These are phyloP conservation scores for Mucor irregularis DNA, from an alignment of 371 early-diverging fungal species.

Conservation along the genomic window DNA sequence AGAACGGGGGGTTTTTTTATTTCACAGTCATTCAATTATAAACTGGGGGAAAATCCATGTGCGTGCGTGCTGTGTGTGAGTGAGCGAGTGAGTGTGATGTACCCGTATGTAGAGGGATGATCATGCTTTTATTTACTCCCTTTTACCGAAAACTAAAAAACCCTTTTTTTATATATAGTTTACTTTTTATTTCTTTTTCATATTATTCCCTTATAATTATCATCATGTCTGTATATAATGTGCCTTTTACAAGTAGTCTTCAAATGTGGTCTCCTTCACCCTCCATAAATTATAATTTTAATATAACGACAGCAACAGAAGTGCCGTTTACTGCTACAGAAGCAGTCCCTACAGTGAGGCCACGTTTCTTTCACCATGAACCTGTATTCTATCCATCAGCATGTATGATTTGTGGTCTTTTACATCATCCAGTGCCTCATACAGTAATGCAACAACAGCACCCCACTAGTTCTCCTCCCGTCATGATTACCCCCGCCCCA, in stretches of 20 bases:
- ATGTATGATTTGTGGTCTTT: conserved; percentile 20
- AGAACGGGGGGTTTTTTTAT: conserved; percentile 2
- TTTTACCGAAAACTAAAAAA: too few species aligned
- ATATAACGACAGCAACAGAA: not conserved
- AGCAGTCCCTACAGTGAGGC: not conserved
- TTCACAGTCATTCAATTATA: too few species aligned
- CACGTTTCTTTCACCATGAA: conserved; percentile 10
- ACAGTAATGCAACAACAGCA: not conserved
- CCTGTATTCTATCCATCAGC: conserved; percentile 13
- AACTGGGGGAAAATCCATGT: too few species aligned
- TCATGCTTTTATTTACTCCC: too few species aligned
- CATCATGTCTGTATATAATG: conserved; percentile 1
- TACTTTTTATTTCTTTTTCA: not conserved
- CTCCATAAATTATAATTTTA: not conserved
- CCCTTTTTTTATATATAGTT: not conserved
- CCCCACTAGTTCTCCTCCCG: too few species aligned
- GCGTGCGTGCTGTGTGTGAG: too few species aligned
- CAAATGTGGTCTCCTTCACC: conserved; percentile 20
- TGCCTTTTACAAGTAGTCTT: conserved; percentile 4
- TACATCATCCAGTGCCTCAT: conserved; percentile 9
- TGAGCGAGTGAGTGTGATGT: too few species aligned
- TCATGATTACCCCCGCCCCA: not conserved
- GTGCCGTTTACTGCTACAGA: not conserved
- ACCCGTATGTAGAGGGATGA: too few species aligned
- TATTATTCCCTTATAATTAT: not conserved